Percentiles rank a stretch among this genome's conserved stretches.
Conservation (phyloP, 306 rosid species). For the Canavalia ensiformis region DNA sequence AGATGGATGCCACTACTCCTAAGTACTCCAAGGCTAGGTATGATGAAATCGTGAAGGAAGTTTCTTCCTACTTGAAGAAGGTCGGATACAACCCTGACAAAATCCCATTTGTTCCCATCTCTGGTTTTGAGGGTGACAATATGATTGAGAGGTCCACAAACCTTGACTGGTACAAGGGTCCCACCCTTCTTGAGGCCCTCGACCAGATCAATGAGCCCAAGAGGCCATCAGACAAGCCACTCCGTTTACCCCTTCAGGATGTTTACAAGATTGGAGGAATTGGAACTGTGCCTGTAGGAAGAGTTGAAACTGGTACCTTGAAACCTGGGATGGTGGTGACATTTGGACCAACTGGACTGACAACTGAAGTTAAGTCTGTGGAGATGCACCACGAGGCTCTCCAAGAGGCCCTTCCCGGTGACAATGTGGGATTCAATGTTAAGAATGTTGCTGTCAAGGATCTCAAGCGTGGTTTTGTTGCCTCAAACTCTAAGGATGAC, state of each 20-base stretch:
- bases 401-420: conserved; percentile 82
- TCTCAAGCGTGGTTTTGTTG: conserved; percentile 93
- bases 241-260: conserved; percentile 92
- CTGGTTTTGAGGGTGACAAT: conserved; percentile 95
- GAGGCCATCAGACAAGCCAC: conserved; percentile 93
- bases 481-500: conserved; percentile 93
- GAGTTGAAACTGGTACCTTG: conserved; percentile 84
- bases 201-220: conserved; percentile 81
- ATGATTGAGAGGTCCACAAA: conserved; percentile 93
- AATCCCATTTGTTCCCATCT: conserved; percentile 87
- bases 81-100: conserved; percentile 93
- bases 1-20: conserved; percentile 97
- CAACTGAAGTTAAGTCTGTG: conserved; percentile 88
- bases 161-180: conserved; percentile 99
- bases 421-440: conserved; percentile 91
- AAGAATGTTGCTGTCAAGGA: conserved; percentile 97
- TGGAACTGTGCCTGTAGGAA: conserved; percentile 95
- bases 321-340: conserved; percentile 82
- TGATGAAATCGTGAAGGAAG: conserved; percentile 94
- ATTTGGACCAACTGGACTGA: conserved; percentile 79
- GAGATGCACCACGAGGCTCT: conserved; percentile 97
- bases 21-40: conserved; percentile 90
- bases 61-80: conserved; percentile 90
- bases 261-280: conserved; percentile 98
- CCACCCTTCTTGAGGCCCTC: conserved; percentile 92